These are phyloP conservation scores for Exutisphaerella laricina DNA, from an alignment of 2,329 filamentous ascomycete species.

Conservation along the genomic window DNA sequence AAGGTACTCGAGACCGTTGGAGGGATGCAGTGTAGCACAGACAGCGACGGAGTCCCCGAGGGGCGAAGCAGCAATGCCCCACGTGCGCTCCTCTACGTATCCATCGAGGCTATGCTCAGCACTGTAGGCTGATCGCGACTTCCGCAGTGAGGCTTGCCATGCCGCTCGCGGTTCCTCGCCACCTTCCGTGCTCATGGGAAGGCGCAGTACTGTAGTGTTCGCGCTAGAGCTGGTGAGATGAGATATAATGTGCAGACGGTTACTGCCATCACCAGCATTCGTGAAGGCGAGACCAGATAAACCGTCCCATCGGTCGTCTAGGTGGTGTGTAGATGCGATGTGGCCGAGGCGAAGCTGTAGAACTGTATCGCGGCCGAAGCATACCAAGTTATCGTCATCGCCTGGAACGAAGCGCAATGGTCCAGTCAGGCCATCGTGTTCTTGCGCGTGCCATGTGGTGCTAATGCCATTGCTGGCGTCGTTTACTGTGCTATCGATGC, in stretches of 20 bases:
- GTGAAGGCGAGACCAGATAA: constrained; percentile 35
- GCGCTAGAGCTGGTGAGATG: constrained; percentile 35
- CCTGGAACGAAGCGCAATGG: constrained; percentile 21
- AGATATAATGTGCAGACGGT: constrained; percentile 35
- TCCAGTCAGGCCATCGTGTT: constrained; percentile 14
- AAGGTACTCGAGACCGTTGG: constrained; percentile 53
- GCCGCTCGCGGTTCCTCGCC: constrained; percentile 20
- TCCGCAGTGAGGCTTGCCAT: constrained; percentile 40
- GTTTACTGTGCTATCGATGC: too few species aligned
- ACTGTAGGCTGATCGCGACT: constrained; percentile 41
- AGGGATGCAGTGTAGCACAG: constrained; percentile 51
- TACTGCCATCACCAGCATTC: constrained; percentile 10
- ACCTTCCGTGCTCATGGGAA: constrained; percentile 22
- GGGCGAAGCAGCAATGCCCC: constrained; percentile 48
- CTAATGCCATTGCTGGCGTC: too few species aligned
- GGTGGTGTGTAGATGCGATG: constrained; percentile 26
- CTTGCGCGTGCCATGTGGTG: not conserved
- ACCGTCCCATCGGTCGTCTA: constrained; percentile 41
- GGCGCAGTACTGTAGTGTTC: constrained; percentile 28
- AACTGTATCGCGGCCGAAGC: constrained; percentile 31
- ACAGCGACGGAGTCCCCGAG: constrained; percentile 45
- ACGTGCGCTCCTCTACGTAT: constrained; percentile 46
- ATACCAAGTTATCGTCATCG: constrained; percentile 22
- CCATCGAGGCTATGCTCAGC: constrained; percentile 47
- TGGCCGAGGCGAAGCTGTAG: constrained; percentile 25